Evolutionary conservation across 2,329 filamentous ascomycete genomes (phyloP).

Genomic region (Didymosphaeria variabile): DNA sequence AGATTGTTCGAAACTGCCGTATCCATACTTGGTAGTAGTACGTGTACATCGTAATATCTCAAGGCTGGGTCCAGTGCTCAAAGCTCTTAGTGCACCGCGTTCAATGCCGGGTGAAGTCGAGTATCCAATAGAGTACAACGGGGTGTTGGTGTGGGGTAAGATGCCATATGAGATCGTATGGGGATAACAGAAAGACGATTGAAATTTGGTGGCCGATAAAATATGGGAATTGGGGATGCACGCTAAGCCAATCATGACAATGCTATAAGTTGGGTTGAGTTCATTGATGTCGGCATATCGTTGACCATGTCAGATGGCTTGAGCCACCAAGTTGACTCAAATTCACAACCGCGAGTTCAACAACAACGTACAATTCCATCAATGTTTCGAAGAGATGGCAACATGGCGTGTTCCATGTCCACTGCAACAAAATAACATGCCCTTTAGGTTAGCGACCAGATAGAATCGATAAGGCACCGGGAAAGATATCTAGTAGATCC

Average conservation of each 20-base stretch:
- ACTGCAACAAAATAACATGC: too few relatives aligned
- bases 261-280: constrained; percentile 4
- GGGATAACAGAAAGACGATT: background rate
- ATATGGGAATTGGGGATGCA: constrained; percentile 8
- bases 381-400: background rate
- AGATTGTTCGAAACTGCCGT: background rate
- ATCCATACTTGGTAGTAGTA: background rate
- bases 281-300: constrained; percentile 2
- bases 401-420: background rate
- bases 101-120: background rate
- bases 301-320: background rate
- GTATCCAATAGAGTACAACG: background rate
- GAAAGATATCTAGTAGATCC: too few relatives aligned
- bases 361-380: background rate
- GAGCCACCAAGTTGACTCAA: background rate
- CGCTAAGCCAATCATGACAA: background rate
- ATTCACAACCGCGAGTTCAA: background rate
- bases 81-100: background rate
- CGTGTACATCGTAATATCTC: background rate
- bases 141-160: background rate
- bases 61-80: background rate
- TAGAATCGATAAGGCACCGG: too few relatives aligned
- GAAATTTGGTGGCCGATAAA: background rate
- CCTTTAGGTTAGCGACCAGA: too few relatives aligned
- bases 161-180: constrained; percentile 2